Evolutionary conservation across 306 rosid species (phyloP), one percentile per base, ranked within the genome.

Genomic region (Prunus campanulata): DNA sequence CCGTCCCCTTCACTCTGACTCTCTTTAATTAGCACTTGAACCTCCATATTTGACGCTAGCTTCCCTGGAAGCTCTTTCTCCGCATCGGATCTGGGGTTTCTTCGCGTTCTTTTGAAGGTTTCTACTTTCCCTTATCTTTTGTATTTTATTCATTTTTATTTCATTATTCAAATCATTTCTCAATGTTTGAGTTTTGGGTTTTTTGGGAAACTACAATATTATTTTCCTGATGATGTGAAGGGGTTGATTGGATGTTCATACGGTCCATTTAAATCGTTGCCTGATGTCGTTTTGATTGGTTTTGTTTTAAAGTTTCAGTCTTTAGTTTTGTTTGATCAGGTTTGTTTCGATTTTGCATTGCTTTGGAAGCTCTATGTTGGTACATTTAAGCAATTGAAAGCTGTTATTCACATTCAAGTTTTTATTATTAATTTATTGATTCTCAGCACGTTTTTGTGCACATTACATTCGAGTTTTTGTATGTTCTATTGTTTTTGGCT

Each of bases 41-140:
- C 70, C 71, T 72, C 82, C 82, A 15, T 63, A 54, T 68, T 80
- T 56, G 51, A 63, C 83, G 77, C 80, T 64, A 55, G 47, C 78
- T 67, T 81, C 77, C 77, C 62, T 79, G 75, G 57, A 13, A 79
- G 74, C 74, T 70, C 48, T 51, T 66, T 77, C 46, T 12, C 78
- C 47, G 60, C 87, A 80, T 92, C 80, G 93, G 96, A 92, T 92
- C 97, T 87, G 80, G 93, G 75, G 25, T 88, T 84, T 77, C 79
- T 81, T 87, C 87, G 60, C 68, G 84, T 84, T 75, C 77, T 30
- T 64, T 74, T 66, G 71, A 85, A 89, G 93, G 84, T 82, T 79
- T 67, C 71, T 39, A 12, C 82, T 71, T 80, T 49, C 48, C 24
- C 13, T 67, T 76, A 66, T 16, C 64, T 69, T 68, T 54, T 74